Evolutionary conservation across 2,329 filamentous ascomycete genomes (phyloP).

Genomic region (Colletotrichum cordylinicola): DNA sequence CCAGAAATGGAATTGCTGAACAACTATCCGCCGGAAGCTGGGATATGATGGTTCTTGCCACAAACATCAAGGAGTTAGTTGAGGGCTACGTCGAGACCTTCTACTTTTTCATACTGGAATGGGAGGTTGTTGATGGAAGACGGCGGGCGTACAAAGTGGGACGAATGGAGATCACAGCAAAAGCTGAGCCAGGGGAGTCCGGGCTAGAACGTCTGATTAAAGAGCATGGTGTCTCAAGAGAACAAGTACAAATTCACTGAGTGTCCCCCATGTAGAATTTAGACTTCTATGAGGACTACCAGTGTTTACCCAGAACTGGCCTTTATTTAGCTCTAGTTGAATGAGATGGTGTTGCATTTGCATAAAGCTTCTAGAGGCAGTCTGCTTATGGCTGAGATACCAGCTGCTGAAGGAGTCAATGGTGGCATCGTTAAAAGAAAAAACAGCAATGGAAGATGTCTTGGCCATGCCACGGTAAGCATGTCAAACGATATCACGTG

Average conservation of each 20-base stretch:
- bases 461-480: fast-evolving
- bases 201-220: background rate
- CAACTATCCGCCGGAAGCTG: background rate
- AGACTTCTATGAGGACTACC: background rate
- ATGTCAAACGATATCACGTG: background rate
- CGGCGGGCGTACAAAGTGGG: background rate
- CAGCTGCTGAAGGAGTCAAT: background rate
- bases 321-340: background rate
- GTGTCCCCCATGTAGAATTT: background rate
- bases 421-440: background rate
- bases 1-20: background rate
- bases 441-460: fast-evolving
- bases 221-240: background rate
- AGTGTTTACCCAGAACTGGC: background rate
- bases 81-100: background rate
- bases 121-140: background rate
- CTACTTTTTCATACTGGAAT: background rate
- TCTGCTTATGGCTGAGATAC: background rate
- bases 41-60: background rate
- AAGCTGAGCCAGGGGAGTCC: background rate
- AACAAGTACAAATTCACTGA: background rate
- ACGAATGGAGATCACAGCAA: background rate
- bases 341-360: background rate
- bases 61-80: background rate
- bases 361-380: background rate